phyloP scores from a whole-genome alignment of 371 early-diverging fungal genomes.

The Actinomortierella ambigua region DNA sequence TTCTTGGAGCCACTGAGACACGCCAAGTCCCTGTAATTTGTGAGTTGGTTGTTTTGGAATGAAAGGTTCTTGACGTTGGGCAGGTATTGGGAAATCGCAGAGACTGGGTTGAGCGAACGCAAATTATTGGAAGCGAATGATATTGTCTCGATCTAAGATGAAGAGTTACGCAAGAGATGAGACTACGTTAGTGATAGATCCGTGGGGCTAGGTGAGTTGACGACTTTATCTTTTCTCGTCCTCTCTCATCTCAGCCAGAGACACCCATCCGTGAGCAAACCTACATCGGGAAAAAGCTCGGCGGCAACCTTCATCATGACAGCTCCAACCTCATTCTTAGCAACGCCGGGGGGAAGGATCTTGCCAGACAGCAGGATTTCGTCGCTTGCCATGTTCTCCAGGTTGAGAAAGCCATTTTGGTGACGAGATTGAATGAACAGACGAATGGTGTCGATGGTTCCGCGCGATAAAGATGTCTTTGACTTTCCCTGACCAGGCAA shows the following conservation, averaged over 20 bases:
- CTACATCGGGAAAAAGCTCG: slow-evolving; percentile 34
- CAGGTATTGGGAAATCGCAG: slow-evolving; percentile 15
- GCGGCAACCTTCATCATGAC: slow-evolving; percentile 34
- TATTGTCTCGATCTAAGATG: slow-evolving; percentile 17
- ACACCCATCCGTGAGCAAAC: not conserved
- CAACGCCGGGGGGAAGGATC: slow-evolving; percentile 18
- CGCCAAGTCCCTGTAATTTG: slow-evolving; percentile 17
- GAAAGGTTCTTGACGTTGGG: slow-evolving; percentile 29
- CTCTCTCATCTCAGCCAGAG: not conserved
- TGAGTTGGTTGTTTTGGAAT: slow-evolving; percentile 20
- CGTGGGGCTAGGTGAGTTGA: not conserved
- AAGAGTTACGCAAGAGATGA: not conserved
- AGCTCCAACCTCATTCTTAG: slow-evolving; percentile 17
- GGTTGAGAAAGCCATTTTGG: slow-evolving; percentile 23
- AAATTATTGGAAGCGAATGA: slow-evolving; percentile 28
- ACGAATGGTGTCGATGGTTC: slow-evolving; percentile 21
- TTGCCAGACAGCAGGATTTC: slow-evolving; percentile 14
- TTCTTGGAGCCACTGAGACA: slow-evolving; percentile 15
- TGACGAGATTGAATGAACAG: slow-evolving; percentile 19
- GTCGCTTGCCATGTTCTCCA: slow-evolving; percentile 27
- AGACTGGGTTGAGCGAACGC: slow-evolving; percentile 20
- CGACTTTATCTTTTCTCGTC: too few species aligned
- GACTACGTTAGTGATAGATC: not conserved
- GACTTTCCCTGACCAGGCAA: not conserved
- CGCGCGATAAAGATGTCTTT: not conserved